phyloP scores from a whole-genome alignment of 2,329 filamentous ascomycete species.

The Cryphonectria carpinicola region DNA sequence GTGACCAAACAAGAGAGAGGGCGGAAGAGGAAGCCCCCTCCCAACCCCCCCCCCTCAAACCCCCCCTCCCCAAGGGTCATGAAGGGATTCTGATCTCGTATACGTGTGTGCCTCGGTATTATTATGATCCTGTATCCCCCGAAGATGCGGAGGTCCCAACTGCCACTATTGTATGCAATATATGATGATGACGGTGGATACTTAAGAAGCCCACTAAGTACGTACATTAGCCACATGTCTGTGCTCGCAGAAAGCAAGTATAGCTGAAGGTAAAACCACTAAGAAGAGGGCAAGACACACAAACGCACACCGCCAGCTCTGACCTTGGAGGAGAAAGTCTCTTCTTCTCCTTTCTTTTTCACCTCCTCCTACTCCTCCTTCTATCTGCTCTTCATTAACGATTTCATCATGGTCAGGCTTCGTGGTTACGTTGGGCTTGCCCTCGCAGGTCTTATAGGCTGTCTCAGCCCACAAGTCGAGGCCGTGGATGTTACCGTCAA shows the following conservation, averaged over 20 bases:
- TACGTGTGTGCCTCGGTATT: not conserved
- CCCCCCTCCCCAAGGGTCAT: no score
- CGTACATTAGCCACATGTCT: not conserved
- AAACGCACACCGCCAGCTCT: not conserved
- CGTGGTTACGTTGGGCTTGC: constrained; percentile 9
- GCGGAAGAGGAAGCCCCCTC: rapidly evolving
- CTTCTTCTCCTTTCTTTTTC: not conserved
- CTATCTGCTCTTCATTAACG: not conserved
- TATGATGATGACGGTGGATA: not conserved
- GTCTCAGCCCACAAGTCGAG: constrained; percentile 1
- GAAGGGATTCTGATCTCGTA: not conserved
- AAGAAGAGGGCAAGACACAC: not conserved
- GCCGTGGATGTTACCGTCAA: constrained; percentile 22
- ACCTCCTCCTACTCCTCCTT: not conserved
- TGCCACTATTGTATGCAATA: not conserved
- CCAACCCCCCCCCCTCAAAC: no score
- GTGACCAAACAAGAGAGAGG: not conserved
- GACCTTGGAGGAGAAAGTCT: not conserved
- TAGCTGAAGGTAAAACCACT: not conserved
- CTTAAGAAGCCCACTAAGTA: not conserved
- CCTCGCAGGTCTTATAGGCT: constrained; percentile 6
- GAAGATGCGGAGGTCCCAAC: not conserved
- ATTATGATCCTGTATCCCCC: not conserved
- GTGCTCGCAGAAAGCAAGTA: not conserved
- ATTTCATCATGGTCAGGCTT: not conserved